phyloP scores from a whole-genome alignment of 2,329 filamentous ascomycete species.

The Chrysoporthe deuterocubensis region DNA sequence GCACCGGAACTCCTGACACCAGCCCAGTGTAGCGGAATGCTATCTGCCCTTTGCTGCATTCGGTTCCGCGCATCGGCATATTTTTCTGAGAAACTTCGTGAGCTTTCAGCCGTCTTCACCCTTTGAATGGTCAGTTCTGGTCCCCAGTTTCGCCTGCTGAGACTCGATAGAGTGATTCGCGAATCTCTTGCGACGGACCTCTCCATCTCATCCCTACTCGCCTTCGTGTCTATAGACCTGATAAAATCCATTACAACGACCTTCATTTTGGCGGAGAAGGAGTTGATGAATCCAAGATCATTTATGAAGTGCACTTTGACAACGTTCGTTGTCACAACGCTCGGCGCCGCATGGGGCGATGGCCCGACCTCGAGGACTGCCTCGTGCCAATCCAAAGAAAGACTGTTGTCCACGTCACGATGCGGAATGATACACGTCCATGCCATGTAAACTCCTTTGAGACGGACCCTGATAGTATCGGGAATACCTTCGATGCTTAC shows the following conservation, averaged over 20 bases:
- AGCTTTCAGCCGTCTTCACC: constrained; percentile 45
- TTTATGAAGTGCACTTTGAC: constrained; percentile 59
- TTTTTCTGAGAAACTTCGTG: constrained; percentile 48
- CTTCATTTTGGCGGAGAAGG: constrained; percentile 51
- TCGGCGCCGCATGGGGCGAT: constrained; percentile 48
- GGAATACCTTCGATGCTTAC: constrained; percentile 58
- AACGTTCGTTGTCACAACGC: constrained; percentile 53
- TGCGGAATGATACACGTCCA: constrained; percentile 57
- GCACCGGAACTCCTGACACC: constrained; percentile 59
- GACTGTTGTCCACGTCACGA: constrained; percentile 36
- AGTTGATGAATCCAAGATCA: constrained; percentile 49
- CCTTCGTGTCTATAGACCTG: constrained; percentile 43
- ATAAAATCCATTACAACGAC: constrained; percentile 66
- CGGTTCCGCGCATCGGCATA: constrained; percentile 52
- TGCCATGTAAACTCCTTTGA: constrained; percentile 67
- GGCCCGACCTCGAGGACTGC: constrained; percentile 62
- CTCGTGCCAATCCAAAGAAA: constrained; percentile 58
- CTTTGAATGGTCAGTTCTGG: constrained; percentile 44
- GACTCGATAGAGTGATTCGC: constrained; percentile 46
- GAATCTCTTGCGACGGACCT: constrained; percentile 39
- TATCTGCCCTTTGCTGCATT: constrained; percentile 60
- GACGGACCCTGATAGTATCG: constrained; percentile 54
- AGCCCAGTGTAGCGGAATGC: constrained; percentile 60
- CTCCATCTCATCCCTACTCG: constrained; percentile 41
- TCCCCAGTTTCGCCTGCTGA: constrained; percentile 52